Evolutionary conservation across 2,329 filamentous ascomycete genomes (phyloP), one percentile per base, ranked within the genome.

Genomic region (Phialophora verrucosa): DNA sequence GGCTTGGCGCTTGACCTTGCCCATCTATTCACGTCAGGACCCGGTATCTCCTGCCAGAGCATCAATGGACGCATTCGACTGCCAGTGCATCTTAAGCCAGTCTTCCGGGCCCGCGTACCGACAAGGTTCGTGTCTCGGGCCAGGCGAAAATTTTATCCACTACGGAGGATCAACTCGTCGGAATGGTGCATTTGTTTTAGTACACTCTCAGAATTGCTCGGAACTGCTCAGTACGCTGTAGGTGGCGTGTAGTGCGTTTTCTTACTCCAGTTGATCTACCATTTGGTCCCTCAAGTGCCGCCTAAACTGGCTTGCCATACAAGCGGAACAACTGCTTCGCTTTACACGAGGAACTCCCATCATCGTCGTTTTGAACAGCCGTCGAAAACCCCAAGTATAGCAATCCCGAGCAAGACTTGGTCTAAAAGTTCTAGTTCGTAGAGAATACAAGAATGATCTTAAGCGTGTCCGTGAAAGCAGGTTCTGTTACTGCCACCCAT

Each of bases 1-100:
- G 10, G 66, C 65, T 56, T 32, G 47, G 32, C 67, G 58, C 58
- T 69, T 66, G 42, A 63, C 59, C 49, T 71, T 68, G 31, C 65
- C 67, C 68, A 70, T 70, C 59, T 51, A 44, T 44, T 44, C 38
- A n/a, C 14, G 38, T 44, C 17, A 44, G 7, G n/a, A n/a, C 5
- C 17, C 17, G 5, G 38, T 44, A n/a, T 44, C 38, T 44, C 38
- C 14, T 8, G 38, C 38, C 2, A 44, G 17, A 20, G 38, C 38
- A n/a, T 44, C 7, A 44, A 44, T 4, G 38, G 5, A 3, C 32
- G 32, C 2, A 4, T 35, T 35, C 32, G 10, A 35, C 10, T 35
- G 11, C 32, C 32, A 11, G 32, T 35, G 32, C 32, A 35, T 35
- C 32, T 35, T 35, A 12, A 44, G 38, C 38, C 17, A 44, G 38